Conservation (phyloP, 306 rosid species). For the Herpetospermum pedunculosum region DNA sequence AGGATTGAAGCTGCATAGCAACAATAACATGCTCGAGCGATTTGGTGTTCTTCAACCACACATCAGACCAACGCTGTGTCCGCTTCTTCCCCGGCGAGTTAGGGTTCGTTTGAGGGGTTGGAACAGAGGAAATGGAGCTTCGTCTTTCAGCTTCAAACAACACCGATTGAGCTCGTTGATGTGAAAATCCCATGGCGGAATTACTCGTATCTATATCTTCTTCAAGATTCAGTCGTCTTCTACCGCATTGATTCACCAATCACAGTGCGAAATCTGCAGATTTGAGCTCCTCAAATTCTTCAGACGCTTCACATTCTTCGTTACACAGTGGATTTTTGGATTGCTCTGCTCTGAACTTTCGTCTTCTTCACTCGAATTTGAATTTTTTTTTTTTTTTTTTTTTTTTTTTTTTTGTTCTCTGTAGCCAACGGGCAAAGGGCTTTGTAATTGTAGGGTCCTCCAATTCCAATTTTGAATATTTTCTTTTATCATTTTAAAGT, state of each 20-base stretch:
- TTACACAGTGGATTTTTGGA: not conserved
- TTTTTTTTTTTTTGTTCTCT: not conserved
- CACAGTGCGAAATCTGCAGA: not conserved
- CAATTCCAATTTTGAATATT: constrained; percentile 13
- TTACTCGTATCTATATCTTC: not conserved
- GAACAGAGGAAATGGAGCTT: constrained; percentile 19
- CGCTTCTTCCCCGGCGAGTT: constrained; percentile 22
- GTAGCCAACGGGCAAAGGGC: constrained; percentile 7
- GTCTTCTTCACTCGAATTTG: not conserved
- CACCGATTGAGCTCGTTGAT: constrained; percentile 19
- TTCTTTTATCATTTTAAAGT: not conserved
- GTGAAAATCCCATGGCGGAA: not conserved
- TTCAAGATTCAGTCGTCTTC: not conserved
- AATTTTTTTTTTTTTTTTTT: not conserved
- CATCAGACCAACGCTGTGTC: constrained; percentile 46
- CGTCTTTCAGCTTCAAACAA: constrained; percentile 26
- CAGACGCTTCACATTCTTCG: not conserved
- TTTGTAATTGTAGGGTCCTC: constrained; percentile 1
- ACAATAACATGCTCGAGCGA: constrained; percentile 37
- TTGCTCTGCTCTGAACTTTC: not conserved
- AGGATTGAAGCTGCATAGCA: constrained; percentile 57
- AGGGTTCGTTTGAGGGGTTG: constrained; percentile 11
- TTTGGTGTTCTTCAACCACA: constrained; percentile 48
- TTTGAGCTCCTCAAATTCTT: not conserved
- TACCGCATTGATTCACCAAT: not conserved